phyloP scores from a whole-genome alignment of 2,329 filamentous ascomycete species.

The Botrytis cinerea region DNA sequence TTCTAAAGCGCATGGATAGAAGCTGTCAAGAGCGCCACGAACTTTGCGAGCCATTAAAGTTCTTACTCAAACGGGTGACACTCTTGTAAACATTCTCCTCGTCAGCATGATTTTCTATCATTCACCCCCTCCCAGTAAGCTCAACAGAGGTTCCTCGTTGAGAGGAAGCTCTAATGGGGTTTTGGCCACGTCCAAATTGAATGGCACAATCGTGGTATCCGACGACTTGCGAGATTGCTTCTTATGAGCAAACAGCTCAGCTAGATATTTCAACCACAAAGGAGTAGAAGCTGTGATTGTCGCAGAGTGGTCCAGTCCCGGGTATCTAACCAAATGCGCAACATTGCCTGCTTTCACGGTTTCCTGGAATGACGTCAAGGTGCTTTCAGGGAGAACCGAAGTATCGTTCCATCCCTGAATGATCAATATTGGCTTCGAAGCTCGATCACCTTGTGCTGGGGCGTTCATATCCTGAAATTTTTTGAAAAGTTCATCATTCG shows the following conservation, averaged over 20 bases:
- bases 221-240: neutral
- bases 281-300: neutral
- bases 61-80: neutral
- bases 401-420: neutral
- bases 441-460: neutral
- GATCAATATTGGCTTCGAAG: neutral
- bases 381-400: neutral
- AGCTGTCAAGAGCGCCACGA: neutral
- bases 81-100: neutral
- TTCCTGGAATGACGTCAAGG: neutral
- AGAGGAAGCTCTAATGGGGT: neutral
- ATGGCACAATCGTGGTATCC: neutral
- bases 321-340: neutral
- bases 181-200: neutral
- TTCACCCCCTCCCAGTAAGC: neutral
- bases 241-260: neutral
- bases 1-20: neutral
- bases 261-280: neutral
- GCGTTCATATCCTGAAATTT: neutral
- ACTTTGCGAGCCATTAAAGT: fast-evolving
- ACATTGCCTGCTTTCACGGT: neutral
- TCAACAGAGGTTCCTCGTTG: neutral
- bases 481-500: neutral
- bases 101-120: neutral
- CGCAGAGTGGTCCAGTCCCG: neutral